Conservation (phyloP, 225 moss, liverwort and hornwort genomes). For the Physcomitrellopsis africana region DNA sequence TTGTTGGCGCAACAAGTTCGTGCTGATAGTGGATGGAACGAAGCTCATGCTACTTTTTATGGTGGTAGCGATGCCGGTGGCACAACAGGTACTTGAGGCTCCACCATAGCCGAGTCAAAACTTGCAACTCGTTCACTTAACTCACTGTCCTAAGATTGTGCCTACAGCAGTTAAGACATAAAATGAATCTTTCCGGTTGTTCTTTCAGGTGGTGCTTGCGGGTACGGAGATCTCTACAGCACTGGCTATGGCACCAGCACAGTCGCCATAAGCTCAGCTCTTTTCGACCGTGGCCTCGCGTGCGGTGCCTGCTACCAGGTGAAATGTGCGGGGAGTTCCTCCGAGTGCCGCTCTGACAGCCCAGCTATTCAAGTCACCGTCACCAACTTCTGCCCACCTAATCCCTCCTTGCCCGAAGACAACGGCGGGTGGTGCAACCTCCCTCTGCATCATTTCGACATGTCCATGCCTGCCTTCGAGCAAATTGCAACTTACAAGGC, state of each 20-base stretch:
- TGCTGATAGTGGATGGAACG: constrained; percentile 37
- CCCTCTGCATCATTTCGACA: constrained; percentile 78
- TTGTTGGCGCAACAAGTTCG: constrained; percentile 11
- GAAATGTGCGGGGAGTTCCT: constrained; percentile 43
- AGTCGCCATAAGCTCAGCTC: constrained; percentile 70
- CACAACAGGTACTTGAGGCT: constrained; percentile 37
- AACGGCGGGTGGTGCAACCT: constrained; percentile 82
- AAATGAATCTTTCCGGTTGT: too few relatives aligned
- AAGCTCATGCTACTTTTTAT: constrained; percentile 51
- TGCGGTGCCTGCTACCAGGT: constrained; percentile 80
- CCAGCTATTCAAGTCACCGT: constrained; percentile 62
- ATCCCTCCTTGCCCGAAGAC: constrained; percentile 61
- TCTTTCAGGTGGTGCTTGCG: constrained; percentile 76
- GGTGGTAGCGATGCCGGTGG: constrained; percentile 58
- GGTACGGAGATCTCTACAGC: constrained; percentile 76
- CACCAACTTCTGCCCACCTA: constrained; percentile 83
- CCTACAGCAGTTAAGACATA: too few relatives aligned
- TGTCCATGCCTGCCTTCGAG: constrained; percentile 75
- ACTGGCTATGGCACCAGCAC: constrained; percentile 74
- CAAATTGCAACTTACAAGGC: constrained; percentile 62
- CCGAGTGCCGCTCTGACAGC: constrained; percentile 47
- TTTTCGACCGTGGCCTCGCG: constrained; percentile 67
- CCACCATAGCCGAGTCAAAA: too few relatives aligned
- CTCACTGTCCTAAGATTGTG: neutral
- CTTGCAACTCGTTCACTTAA: too few relatives aligned